Evolutionary conservation across 78 protist species (phyloP), one percentile per base, ranked within the genome.

Genomic region (Blattamonas nauphoetae): DNA sequence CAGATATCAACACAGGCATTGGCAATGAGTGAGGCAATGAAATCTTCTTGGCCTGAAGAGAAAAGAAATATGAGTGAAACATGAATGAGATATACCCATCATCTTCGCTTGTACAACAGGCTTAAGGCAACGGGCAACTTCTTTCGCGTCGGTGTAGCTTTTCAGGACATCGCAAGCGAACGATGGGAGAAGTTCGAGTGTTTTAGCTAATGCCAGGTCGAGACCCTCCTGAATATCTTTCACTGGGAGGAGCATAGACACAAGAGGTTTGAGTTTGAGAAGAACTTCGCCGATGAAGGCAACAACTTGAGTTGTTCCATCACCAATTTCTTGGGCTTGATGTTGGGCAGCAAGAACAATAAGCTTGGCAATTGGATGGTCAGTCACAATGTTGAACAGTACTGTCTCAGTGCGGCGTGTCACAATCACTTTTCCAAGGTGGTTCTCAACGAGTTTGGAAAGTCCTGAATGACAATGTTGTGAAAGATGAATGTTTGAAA

Each of bases 311-410:
- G 79, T 89, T 43, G 91, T 89, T 3, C 81, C 89, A 85, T 89
- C 91, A 1, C 91, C 91, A 85, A 45, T 2, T 63, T 89, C 91
- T 3, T 21, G 38, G 41, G 81, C 88, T 63, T 89, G 91, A 1
- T 86, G 3, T n/a, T 89, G 1, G 78, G 91, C 89, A 71, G 91
- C 91, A 2, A 46, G 21, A 1, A 86, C 55, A 1, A 89, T 2
- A 4, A 89, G 21, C 32, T 78, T 85, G 55, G 91, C 88, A 5
- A 87, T 88, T 34, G 88, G 88, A 32, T 84, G 88, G 3, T 78
- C 43, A 3, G 84, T 5, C 1, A 42, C 88, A 6, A 89, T 45
- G 35, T 89, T 85, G 1, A 3, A 5, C 0, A 89, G 88, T 36
- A 89, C 35, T 2, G 89, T 85, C 21, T 86, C 46, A 33, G 89